Base-by-base conservation (phyloP, 1,284 basidiomycete genomes). In the Pterulicium gracile region DNA sequence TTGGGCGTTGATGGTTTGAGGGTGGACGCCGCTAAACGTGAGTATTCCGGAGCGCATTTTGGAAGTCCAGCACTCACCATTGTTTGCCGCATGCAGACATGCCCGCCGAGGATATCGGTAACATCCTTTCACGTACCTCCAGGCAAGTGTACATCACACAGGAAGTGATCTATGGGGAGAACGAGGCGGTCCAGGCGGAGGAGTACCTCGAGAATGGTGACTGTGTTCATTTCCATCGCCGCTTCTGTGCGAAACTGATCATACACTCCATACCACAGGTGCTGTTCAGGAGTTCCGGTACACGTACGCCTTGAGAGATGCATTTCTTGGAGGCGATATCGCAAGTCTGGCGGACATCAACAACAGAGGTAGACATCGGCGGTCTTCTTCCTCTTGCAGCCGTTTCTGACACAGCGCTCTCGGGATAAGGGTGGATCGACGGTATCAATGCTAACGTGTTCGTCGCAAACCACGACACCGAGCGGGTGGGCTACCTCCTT, bases 21-120 rank as follows among this genome's bases (percentile, higher is more conserved):
- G 0, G 60, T 84, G 32, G 81, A 86, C 57, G 79, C 81, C 4
- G 70, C 79, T 0, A 84, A 83, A 61, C 71, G 79, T 81, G 54
- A 46, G 64, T 54, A 10, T n/a, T n/a, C n/a, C n/a, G n/a, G n/a
- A n/a, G n/a, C n/a, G n/a, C n/a, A n/a, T n/a, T n/a, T n/a, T n/a
- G n/a, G n/a, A n/a, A n/a, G n/a, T n/a, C n/a, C n/a, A n/a, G n/a
- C n/a, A n/a, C n/a, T n/a, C n/a, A n/a, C n/a, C 27, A 34, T 34
- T 34, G 12, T 10, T 15, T 15, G 27, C 27, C 15, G 27, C 27
- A 10, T 10, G 10, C 15, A 34, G 27, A 34, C 15, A 34, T 34
- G 12, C 27, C 27, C 27, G 12, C 27, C 15, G 27, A 34, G 15
- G 27, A 34, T 15, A 34, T 34, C 15, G 27, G 12, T 34, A 15